These are phyloP conservation scores for Aquilaria sinensis DNA, from an alignment of 345 rosid species.

Conservation along the genomic window DNA sequence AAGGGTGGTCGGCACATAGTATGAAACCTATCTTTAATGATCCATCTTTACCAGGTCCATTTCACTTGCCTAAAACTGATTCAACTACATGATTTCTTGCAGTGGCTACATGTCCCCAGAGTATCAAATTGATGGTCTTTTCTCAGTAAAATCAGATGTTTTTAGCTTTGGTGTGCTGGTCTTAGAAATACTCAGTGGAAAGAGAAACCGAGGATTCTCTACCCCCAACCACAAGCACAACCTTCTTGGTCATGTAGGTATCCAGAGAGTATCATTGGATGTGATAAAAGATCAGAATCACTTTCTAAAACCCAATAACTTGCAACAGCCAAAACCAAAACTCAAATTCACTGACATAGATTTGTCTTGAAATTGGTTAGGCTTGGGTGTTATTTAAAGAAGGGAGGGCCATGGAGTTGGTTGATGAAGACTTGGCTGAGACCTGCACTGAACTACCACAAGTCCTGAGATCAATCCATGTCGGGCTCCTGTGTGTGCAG, in stretches of 20 bases:
- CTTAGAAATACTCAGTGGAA: constrained; percentile 23
- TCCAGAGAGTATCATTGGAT: background rate
- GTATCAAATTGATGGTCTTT: constrained; percentile 18
- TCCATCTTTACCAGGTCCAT: no score
- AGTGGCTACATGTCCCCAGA: constrained; percentile 30
- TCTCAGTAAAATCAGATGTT: constrained; percentile 30
- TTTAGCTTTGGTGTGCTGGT: constrained; percentile 30
- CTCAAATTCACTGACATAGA: background rate
- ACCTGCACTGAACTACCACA: background rate
- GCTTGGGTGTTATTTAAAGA: constrained; percentile 14
- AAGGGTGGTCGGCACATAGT: constrained; percentile 6
- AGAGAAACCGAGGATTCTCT: background rate
- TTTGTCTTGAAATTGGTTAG: background rate
- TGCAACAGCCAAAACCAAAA: no score
- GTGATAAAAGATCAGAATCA: background rate
- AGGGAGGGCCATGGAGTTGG: constrained; percentile 4
- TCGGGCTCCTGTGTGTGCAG: constrained; percentile 2
- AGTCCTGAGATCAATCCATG: constrained; percentile 2
- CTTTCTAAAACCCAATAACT: background rate
- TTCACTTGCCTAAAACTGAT: background rate
- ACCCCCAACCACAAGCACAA: constrained; percentile 13
- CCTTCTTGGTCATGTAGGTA: constrained; percentile 21
- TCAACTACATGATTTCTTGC: background rate
- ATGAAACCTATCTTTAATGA: background rate
- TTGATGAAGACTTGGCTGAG: background rate